Conservation (phyloP, 768 basidiomycete genomes). For the Termitomyces sp. region DNA sequence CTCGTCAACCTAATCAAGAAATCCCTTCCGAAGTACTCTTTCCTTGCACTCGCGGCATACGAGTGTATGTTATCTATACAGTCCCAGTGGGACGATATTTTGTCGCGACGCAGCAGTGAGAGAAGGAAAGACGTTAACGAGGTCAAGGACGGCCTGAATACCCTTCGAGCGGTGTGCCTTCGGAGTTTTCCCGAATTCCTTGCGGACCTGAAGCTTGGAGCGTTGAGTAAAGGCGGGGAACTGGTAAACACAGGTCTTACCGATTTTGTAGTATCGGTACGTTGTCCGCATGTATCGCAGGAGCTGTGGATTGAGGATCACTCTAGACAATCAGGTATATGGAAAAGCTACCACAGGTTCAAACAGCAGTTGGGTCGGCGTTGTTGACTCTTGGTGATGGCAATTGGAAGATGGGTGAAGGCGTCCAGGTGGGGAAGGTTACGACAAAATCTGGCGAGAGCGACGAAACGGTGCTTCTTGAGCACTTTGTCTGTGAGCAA, state of each 20-base stretch:
- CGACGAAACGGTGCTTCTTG: constrained; percentile 56
- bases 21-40: constrained; percentile 70
- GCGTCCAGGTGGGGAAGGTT: constrained; percentile 53
- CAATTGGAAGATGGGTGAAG: constrained; percentile 91
- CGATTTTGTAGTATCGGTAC: constrained; percentile 51
- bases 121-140: constrained; percentile 51
- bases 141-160: constrained; percentile 61
- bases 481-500: constrained; percentile 69
- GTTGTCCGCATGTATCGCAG: constrained; percentile 14
- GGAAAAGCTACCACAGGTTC: constrained; percentile 64
- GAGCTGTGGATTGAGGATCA: constrained; percentile 1
- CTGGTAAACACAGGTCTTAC: constrained; percentile 53
- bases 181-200: constrained; percentile 83
- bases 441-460: constrained; percentile 38
- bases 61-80: constrained; percentile 52
- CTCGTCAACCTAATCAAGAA: constrained; percentile 66
- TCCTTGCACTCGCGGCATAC: constrained; percentile 73
- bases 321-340: constrained; percentile 65
- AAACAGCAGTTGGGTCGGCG: constrained; percentile 59
- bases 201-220: constrained; percentile 69
- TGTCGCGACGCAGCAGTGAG: constrained; percentile 44
- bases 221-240: constrained; percentile 50
- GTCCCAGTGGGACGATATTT: constrained; percentile 60
- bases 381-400: constrained; percentile 75
- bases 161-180: constrained; percentile 62